Evolutionary conservation across 2,329 filamentous ascomycete genomes (phyloP).

Genomic region (Botrytis sinoallii): DNA sequence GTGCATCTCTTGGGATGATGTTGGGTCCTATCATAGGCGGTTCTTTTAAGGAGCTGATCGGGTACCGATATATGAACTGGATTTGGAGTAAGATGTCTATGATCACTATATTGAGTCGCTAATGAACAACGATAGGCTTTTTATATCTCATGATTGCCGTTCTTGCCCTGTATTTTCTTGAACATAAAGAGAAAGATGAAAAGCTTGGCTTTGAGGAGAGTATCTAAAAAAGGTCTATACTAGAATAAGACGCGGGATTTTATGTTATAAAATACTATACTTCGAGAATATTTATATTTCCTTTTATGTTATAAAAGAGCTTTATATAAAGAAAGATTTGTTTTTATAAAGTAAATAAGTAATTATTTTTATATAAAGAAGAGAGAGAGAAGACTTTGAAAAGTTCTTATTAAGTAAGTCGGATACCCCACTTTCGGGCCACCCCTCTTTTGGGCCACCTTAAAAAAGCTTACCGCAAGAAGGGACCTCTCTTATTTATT

Average conservation of each 20-base stretch:
- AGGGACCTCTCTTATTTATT: no score
- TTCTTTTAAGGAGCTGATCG: background rate
- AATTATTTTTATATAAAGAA: no score
- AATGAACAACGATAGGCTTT: background rate
- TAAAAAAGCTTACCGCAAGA: no score
- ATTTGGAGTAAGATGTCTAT: background rate
- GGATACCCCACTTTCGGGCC: no score
- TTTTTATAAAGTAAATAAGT: no score
- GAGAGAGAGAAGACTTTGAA: no score
- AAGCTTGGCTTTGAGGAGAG: background rate
- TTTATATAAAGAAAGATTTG: no score
- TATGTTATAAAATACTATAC: background rate
- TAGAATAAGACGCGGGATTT: background rate
- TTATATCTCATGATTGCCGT: background rate
- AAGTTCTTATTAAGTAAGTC: no score
- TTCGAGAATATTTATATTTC: no score
- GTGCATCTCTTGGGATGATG: background rate
- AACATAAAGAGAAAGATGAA: background rate
- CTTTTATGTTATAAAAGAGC: no score
- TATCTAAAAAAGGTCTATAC: background rate
- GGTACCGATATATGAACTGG: constrained; percentile 1
- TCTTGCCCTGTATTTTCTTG: background rate
- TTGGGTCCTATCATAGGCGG: background rate
- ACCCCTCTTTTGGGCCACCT: no score
- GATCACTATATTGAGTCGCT: background rate